Evolutionary conservation across 176 grass and related monocot species (phyloP), one percentile per base, ranked within the genome.

Genomic region (Eragrostis curvula): DNA sequence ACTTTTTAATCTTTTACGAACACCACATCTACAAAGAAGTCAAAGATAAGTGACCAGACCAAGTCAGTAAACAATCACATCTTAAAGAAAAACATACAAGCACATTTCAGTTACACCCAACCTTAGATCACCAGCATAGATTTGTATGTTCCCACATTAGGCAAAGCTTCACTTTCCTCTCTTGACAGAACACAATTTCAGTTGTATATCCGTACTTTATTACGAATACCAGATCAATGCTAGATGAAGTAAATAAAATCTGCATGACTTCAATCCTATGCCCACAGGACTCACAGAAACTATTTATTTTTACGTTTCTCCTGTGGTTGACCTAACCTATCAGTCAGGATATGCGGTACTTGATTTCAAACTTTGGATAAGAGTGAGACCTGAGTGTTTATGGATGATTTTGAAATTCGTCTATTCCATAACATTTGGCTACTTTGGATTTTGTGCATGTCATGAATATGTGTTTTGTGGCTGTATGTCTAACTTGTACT

Each of bases 221-320:
- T 77, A 39, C 55, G 71, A 46, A 81, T 47, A 59, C 65, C 65
- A 73, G 74, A 81, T 79, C 40, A 82, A 43, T 82, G 58, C 71
- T 66, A 59, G 79, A 88, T 88, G 71, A 40, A 81, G 6, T 74
- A 79, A 73, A 83, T 28, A 72, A 66, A 68, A 68, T 88, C 67
- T 44, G 65, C 63, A 58, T 49, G 52, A 5, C 18, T 21, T 23
- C 29, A 57, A 77, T 30, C 11, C 66, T 45, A 72, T 29, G 29
- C 12, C 32, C 55, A 49, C 30, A 9, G 82, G 83, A 44, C 36
- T 65, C 25, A 77, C 39, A n/a, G 82, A 48, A 71, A 52, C 20
- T 78, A 43, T 70, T 72, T 12, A 24, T 46, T 48, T 62, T 69
- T 78, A 51, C 3, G 62, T 20, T 60, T 23, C 44, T 83, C 50